A percentile compares a stretch with the other conserved stretches of the same genome.
phyloP scores from a whole-genome alignment of 2,329 filamentous ascomycete genomes.

The Xylariaceae sp. region DNA sequence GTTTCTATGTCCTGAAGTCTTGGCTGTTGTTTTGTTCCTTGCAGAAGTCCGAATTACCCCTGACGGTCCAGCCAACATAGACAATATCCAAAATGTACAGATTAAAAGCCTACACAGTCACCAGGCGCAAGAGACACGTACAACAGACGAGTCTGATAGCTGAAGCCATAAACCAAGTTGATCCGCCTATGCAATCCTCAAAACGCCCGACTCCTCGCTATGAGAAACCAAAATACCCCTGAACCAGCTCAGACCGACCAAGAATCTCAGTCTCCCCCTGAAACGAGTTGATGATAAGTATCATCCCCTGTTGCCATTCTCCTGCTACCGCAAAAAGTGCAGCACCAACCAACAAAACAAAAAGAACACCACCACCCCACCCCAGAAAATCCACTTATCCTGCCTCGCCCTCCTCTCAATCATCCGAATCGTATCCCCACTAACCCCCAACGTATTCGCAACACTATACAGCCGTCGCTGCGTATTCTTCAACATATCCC shows the following conservation, averaged over 20 bases:
- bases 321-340: constrained; percentile 66
- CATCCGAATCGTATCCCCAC: constrained; percentile 95
- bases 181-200: constrained; percentile 9
- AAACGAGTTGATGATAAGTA: too few species aligned
- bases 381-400: constrained; percentile 98
- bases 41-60: too few species aligned
- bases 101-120: background rate
- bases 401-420: constrained; percentile 85
- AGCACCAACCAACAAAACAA: constrained; percentile 87
- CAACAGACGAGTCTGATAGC: background rate
- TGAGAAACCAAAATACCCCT: constrained; percentile 8
- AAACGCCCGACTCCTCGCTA: constrained; percentile 20
- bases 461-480: constrained; percentile 88
- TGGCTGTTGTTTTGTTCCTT: background rate
- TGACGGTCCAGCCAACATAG: too few species aligned
- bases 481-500: constrained; percentile 91
- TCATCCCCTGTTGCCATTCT: too few species aligned
- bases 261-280: too few species aligned
- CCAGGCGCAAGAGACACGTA: background rate
- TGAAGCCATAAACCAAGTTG: background rate
- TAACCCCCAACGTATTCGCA: constrained; percentile 87
- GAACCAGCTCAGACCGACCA: background rate
- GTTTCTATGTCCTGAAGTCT: background rate
- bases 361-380: constrained; percentile 79
- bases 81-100: too few species aligned